Base-by-base conservation (phyloP, 139 green algal genomes). In the Chlorella ohadii region DNA sequence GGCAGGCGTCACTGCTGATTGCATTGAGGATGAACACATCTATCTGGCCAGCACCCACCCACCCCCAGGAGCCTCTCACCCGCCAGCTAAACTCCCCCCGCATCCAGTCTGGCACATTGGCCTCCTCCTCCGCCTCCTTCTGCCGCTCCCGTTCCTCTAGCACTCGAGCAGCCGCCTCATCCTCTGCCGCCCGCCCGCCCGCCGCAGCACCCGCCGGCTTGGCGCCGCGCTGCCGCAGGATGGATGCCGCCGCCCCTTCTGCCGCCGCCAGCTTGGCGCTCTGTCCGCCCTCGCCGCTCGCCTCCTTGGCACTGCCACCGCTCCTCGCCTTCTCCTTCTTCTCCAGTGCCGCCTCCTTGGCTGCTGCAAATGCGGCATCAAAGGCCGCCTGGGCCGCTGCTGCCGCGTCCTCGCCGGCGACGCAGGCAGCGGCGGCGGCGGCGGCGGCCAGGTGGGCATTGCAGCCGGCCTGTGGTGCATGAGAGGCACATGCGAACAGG, bases 71-170 rank as follows among this genome's bases (percentile, higher is more conserved):
- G 6, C 44, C 44, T 55, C 79, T 25, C 66, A 84, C 79, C 79
- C 78, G 77, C 80, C 82, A 86, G 47, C 28, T 70, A 64, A 86
- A 86, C 6, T 51, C 82, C 0, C 73, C 82, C 22, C 47, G 41
- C 63, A 86, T 51, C 72, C 73, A 86, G 34, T 82, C 73, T 3
- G 82, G 82, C 57, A 86, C 20, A 17, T 78, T 56, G 3, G 39
- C 16, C 7, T 67, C 74, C 3, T 84, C 61, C n/a, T 63, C 36
- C 9, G 63, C 73, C 12, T 82, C 72, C 56, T 39, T 36, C 23
- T 61, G 25, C 56, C 56, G 27, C 70, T 79, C 81, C 57, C 16
- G 17, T 39, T 73, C 51, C 28, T 72, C 56, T 11, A 64, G 33
- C 70, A 31, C 70, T 25, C 17, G 16, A 2, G n/a, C 70, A 13